These are phyloP conservation scores for Salix dunnii DNA, from an alignment of 345 rosid genomes.

Conservation along the genomic window DNA sequence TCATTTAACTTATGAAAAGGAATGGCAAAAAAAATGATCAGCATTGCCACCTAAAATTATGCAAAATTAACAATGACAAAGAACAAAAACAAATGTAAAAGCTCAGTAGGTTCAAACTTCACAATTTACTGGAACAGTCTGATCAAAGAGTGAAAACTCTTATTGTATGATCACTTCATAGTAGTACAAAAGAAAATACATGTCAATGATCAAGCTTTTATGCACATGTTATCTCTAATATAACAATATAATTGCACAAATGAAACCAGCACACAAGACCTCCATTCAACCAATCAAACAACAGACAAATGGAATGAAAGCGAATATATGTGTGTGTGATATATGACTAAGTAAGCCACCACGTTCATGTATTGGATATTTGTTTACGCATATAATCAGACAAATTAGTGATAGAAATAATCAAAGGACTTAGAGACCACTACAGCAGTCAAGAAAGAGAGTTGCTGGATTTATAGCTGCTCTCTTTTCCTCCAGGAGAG, in stretches of 20 bases:
- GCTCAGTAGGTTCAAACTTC: neutral
- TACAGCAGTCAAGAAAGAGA: neutral
- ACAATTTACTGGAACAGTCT: neutral
- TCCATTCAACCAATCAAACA: neutral
- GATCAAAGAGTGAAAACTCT: neutral
- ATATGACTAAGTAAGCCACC: too few species aligned
- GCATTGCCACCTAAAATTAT: too few species aligned
- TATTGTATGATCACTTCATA: neutral
- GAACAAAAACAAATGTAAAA: neutral
- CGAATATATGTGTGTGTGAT: too few species aligned
- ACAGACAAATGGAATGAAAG: neutral
- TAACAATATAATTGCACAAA: neutral
- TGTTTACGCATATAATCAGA: too few species aligned
- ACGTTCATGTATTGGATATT: too few species aligned
- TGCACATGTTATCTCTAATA: too few species aligned
- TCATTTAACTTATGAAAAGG: neutral
- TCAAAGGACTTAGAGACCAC: neutral
- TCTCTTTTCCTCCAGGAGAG: neutral
- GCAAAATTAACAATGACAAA: neutral
- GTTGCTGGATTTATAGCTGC: neutral
- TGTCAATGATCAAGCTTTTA: too few species aligned
- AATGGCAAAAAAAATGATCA: too few species aligned
- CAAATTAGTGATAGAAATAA: too few species aligned
- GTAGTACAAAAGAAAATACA: neutral
- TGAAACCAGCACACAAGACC: neutral